A percentile compares a stretch with the other conserved stretches of the same genome.
Evolutionary conservation across 345 rosid genomes (phyloP).

Genomic region (Eucalyptus sp.): DNA sequence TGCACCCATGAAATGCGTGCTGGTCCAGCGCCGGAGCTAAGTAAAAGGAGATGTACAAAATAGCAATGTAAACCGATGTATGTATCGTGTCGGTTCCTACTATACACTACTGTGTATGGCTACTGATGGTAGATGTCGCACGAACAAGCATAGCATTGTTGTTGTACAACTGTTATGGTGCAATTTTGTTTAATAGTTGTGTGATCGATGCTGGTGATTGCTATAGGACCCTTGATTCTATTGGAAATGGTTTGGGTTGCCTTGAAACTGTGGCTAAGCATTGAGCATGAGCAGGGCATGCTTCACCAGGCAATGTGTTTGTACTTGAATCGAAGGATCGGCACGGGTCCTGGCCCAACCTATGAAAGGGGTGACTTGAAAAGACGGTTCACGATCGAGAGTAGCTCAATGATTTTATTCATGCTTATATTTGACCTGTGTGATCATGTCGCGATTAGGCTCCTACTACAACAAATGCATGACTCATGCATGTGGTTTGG

Average conservation of each 20-base stretch:
- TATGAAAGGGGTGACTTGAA: background rate
- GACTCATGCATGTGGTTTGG: background rate
- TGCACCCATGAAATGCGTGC: background rate
- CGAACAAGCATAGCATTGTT: background rate
- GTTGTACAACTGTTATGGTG: background rate
- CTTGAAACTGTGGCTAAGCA: rapidly evolving
- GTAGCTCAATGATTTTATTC: background rate
- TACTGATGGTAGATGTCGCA: rapidly evolving
- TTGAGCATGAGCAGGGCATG: background rate
- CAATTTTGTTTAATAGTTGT: background rate
- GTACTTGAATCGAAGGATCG: rapidly evolving
- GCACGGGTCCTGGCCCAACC: background rate
- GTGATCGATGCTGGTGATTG: rapidly evolving
- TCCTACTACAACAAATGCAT: background rate
- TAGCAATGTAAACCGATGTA: background rate
- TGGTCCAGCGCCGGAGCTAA: background rate
- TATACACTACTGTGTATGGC: background rate
- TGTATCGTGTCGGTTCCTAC: background rate
- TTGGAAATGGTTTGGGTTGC: background rate
- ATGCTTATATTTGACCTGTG: background rate
- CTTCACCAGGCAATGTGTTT: background rate
- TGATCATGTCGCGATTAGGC: background rate
- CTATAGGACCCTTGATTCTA: background rate
- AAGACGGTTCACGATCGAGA: background rate
- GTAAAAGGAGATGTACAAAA: background rate